Evolutionary conservation across 1,284 basidiomycete genomes (phyloP).

Genomic region (Tilletia indica): DNA sequence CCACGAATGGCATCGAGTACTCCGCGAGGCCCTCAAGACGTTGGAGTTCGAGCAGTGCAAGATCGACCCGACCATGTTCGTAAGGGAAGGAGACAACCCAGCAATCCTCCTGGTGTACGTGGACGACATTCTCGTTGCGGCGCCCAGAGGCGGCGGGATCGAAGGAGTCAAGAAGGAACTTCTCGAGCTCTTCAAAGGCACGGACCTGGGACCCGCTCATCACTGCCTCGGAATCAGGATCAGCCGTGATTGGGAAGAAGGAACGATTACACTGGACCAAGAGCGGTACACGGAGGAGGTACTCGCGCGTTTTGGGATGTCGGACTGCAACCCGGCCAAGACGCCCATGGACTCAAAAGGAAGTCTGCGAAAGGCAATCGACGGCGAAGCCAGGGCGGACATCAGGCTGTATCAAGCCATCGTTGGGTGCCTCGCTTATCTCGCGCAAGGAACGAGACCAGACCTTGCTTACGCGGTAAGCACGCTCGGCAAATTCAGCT

Average conservation of each 20-base stretch:
- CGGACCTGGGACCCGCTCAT: conserved; percentile 3
- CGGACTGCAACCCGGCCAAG: background rate
- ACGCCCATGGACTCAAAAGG: background rate
- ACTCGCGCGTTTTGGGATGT: conserved; percentile 3
- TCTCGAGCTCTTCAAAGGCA: background rate
- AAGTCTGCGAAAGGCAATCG: background rate
- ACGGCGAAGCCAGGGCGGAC: conserved; percentile 1
- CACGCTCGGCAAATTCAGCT: conserved; percentile 41
- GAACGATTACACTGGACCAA: no score
- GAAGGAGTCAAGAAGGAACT: background rate
- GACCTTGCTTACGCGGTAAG: conserved; percentile 43
- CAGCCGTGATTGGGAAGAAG: background rate
- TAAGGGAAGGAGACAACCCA: background rate
- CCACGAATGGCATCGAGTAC: background rate
- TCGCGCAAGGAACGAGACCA: conserved; percentile 57
- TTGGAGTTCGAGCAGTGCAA: background rate
- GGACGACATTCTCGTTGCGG: conserved; percentile 5
- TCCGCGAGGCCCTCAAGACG: background rate
- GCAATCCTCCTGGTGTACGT: background rate
- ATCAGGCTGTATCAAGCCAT: background rate
- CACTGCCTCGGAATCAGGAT: background rate
- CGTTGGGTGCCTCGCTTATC: conserved; percentile 59
- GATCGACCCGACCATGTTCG: background rate
- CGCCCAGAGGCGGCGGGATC: background rate
- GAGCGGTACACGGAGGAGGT: background rate